Evolutionary conservation across 495 filamentous ascomycete genomes (phyloP).

Genomic region (Talaromyces adpressus): DNA sequence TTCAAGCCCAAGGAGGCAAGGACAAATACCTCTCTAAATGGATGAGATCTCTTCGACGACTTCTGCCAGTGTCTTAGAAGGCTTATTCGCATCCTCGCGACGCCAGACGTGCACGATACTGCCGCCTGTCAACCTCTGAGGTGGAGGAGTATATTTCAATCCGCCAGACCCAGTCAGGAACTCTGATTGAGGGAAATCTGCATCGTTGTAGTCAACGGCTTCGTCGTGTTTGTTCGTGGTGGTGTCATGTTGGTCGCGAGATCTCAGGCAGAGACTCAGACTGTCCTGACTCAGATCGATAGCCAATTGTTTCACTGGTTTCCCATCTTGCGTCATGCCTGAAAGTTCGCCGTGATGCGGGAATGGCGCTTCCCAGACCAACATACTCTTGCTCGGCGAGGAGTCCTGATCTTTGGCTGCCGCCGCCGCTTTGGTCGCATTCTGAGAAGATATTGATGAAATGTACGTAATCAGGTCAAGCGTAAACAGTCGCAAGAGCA

Average conservation of each 20-base stretch:
- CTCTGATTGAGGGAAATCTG: neutral
- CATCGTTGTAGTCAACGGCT: neutral
- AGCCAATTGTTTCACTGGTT: conserved; percentile 29
- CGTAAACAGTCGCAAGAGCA: conserved; percentile 30
- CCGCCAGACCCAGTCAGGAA: neutral
- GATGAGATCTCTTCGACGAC: conserved; percentile 5
- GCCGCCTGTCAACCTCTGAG: neutral
- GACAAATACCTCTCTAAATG: neutral
- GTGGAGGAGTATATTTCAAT: conserved; percentile 4
- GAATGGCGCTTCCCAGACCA: conserved; percentile 27
- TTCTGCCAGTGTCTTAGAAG: neutral
- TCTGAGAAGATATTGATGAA: conserved; percentile 13
- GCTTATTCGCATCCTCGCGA: neutral
- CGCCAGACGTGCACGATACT: neutral
- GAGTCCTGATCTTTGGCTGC: no score
- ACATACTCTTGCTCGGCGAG: neutral
- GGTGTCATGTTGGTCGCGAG: neutral
- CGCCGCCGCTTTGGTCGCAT: neutral
- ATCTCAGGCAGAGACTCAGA: conserved; percentile 17
- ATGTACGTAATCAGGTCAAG: conserved; percentile 32
- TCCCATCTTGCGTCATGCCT: conserved; percentile 12
- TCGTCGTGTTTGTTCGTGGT: neutral
- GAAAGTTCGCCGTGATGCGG: conserved; percentile 38
- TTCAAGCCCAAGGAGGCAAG: neutral
- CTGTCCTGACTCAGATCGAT: conserved; percentile 26